Evolutionary conservation across 306 rosid species (phyloP).

Genomic region (Trifolium pratense): DNA sequence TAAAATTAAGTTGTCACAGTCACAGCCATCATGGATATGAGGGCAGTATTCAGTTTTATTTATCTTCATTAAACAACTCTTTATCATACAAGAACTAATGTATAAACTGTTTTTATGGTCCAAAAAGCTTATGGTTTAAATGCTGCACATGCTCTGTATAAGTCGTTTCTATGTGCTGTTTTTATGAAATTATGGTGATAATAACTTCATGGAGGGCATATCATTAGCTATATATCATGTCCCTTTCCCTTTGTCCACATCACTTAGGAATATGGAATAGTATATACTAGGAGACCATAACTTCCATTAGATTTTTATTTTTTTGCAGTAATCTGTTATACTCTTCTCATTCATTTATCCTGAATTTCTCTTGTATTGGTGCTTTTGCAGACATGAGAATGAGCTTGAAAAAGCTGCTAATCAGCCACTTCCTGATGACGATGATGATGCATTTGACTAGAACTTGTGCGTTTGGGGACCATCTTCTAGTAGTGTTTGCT

Average conservation of each 20-base stretch:
- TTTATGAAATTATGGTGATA: not conserved
- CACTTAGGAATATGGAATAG: not conserved
- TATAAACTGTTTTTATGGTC: too few species aligned
- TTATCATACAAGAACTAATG: not conserved
- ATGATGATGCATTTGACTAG: conserved; percentile 74
- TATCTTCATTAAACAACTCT: not conserved
- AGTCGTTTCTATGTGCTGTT: too few species aligned
- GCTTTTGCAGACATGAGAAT: conserved; percentile 66
- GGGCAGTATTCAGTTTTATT: not conserved
- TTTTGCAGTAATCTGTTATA: too few species aligned
- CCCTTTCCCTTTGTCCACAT: not conserved
- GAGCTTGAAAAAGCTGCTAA: conserved; percentile 67
- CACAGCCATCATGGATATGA: not conserved
- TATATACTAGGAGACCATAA: not conserved
- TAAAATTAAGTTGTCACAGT: too few species aligned
- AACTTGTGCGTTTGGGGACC: not conserved
- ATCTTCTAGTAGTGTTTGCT: conserved; percentile 25
- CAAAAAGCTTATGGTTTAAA: not conserved
- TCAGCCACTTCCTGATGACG: conserved; percentile 88
- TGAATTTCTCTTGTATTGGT: not conserved
- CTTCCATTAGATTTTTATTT: not conserved
- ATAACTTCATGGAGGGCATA: not conserved
- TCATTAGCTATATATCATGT: not conserved
- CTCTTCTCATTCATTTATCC: too few species aligned
- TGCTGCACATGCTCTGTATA: not conserved